A percentile compares a stretch with the other conserved stretches of the same genome.
These are phyloP conservation scores for Capronia americana DNA, from an alignment of 2,329 filamentous ascomycete species.

Conservation along the genomic window DNA sequence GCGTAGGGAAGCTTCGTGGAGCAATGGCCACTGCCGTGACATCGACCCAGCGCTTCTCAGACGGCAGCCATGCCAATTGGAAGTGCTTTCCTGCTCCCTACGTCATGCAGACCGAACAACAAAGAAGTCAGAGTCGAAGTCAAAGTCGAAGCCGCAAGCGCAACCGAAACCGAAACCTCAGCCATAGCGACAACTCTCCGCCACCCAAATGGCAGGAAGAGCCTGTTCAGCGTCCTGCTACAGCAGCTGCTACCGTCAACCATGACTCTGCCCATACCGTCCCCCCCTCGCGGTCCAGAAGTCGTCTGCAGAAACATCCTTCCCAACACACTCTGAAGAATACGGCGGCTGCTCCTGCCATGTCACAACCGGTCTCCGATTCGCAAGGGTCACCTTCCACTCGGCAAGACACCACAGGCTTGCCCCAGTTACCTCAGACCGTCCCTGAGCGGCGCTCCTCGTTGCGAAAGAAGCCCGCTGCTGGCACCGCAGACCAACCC, in stretches of 20 bases:
- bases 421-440: constrained; percentile 21
- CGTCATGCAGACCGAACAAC: constrained; percentile 7
- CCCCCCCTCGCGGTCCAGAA: constrained; percentile 24
- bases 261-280: constrained; percentile 10
- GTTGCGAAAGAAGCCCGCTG: constrained; percentile 20
- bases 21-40: constrained; percentile 9
- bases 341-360: constrained; percentile 15
- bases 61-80: constrained; percentile 1
- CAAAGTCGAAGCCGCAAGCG: constrained; percentile 10
- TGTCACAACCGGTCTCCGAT: constrained; percentile 13
- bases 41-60: constrained; percentile 1
- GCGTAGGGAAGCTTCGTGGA: background rate
- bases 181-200: constrained; percentile 13
- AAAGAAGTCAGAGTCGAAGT: constrained; percentile 15
- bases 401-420: constrained; percentile 20
- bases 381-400: constrained; percentile 1
- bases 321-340: constrained; percentile 18
- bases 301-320: constrained; percentile 25
- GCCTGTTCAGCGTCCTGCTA: constrained; percentile 3
- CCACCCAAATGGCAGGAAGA: constrained; percentile 9
- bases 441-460: constrained; percentile 28
- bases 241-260: constrained; percentile 15
- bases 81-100: constrained; percentile 7
- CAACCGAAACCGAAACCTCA: constrained; percentile 11
- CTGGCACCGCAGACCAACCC: constrained; percentile 5